Percentiles rank a stretch among this genome's conserved stretches.
Evolutionary conservation across 257 asterid species (phyloP).

Genomic region (Rubia yunnanensis): DNA sequence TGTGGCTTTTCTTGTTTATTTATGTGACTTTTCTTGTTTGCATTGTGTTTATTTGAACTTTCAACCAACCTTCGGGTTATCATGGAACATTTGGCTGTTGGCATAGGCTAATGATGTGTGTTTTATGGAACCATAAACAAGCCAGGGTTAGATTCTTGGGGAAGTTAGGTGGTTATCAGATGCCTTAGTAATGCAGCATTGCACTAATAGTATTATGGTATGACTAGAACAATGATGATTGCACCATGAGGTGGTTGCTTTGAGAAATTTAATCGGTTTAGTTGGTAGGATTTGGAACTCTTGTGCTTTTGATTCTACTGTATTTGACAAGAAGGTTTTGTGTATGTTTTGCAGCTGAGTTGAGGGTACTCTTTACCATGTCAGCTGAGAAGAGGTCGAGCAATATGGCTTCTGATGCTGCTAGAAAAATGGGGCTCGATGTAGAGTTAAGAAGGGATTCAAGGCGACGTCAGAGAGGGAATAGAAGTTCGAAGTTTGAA

Average conservation of each 20-base stretch:
- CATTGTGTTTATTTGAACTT: background rate
- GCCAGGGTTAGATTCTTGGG: background rate
- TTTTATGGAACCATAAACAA: background rate
- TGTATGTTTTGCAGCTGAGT: conserved; percentile 10
- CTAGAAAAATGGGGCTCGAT: conserved; percentile 27
- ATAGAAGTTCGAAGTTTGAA: conserved; percentile 17
- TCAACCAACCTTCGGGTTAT: background rate
- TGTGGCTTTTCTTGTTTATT: background rate
- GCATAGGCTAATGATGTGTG: background rate
- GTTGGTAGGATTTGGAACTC: background rate
- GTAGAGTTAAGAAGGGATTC: conserved; percentile 27
- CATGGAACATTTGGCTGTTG: background rate
- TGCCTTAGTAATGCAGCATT: background rate
- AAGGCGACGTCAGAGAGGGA: conserved; percentile 17
- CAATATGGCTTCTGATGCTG: conserved; percentile 24
- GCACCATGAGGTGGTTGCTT: too few relatives aligned
- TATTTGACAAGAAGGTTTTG: background rate
- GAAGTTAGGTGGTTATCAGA: background rate
- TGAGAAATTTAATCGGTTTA: background rate
- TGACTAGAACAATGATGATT: background rate
- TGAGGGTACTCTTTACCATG: conserved; percentile 20
- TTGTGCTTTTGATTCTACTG: background rate
- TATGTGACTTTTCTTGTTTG: conserved; percentile 3
- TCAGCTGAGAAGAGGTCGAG: conserved; percentile 22
- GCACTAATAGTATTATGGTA: background rate